These are phyloP conservation scores for Heracleum sosnowskyi DNA, from an alignment of 129 eudicot genomes.

Conservation along the genomic window DNA sequence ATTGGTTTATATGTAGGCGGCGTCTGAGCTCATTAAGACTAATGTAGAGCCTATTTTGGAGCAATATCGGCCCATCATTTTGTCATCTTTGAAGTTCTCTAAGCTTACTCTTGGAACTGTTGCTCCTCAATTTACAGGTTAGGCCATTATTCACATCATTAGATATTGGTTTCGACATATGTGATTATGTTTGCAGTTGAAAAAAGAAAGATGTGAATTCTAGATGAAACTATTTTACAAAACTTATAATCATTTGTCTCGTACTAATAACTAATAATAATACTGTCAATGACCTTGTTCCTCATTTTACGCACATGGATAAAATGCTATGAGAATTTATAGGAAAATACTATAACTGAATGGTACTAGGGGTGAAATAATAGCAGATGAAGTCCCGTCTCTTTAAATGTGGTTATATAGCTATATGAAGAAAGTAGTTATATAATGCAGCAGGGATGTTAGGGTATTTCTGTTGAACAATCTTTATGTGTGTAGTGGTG, in stretches of 20 bases:
- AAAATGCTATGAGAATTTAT: not conserved
- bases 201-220: not conserved
- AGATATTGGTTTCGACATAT: not conserved
- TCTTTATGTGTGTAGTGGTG: not conserved
- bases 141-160: not conserved
- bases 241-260: too few relatives aligned
- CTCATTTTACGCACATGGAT: not conserved
- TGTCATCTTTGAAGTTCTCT: slow-evolving; percentile 82
- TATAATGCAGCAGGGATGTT: not conserved
- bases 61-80: slow-evolving; percentile 71
- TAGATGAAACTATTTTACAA: not conserved
- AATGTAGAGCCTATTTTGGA: slow-evolving; percentile 89
- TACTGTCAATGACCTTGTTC: not conserved
- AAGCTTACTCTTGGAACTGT: slow-evolving; percentile 86
- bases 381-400: not conserved
- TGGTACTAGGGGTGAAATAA: not conserved
- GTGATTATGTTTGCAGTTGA: not conserved
- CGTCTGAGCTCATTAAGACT: slow-evolving; percentile 85
- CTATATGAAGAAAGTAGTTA: too few relatives aligned
- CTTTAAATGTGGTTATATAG: not conserved
- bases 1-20: slow-evolving; percentile 74
- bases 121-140: slow-evolving; percentile 98
- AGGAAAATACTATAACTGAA: not conserved
- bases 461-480: not conserved
- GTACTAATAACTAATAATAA: not conserved